These are phyloP conservation scores for Marasmius oreades DNA, from an alignment of 1,284 basidiomycete species.

Conservation along the genomic window DNA sequence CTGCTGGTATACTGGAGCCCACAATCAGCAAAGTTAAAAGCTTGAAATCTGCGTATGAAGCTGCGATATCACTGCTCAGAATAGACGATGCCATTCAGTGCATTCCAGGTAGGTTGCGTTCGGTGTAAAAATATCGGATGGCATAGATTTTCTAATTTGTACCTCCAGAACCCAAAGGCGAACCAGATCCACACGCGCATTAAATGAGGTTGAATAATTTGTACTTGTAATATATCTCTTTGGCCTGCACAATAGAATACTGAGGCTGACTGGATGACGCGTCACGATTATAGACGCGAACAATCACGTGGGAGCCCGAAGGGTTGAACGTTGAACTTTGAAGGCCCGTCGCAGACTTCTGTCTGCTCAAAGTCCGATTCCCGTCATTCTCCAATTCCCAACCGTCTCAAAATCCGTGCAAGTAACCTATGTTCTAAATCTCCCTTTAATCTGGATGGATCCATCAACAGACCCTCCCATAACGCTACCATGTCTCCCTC, in stretches of 20 bases:
- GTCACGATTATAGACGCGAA: not conserved
- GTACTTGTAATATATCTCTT: not conserved
- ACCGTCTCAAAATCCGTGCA: not conserved
- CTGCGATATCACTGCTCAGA: conserved; percentile 90
- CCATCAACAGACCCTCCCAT: conserved; percentile 2
- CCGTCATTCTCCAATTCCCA: not conserved
- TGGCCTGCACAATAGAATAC: no score
- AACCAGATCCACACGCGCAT: conserved; percentile 60
- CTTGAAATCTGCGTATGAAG: conserved; percentile 95
- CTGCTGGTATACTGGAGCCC: conserved; percentile 93
- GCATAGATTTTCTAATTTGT: no score
- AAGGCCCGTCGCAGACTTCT: not conserved
- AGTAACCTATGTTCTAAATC: conserved; percentile 6
- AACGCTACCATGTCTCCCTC: conserved; percentile 42
- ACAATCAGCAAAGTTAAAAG: conserved; percentile 97
- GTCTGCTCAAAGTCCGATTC: not conserved
- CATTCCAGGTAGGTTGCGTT: conserved; percentile 74
- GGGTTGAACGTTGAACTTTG: not conserved
- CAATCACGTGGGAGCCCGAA: not conserved
- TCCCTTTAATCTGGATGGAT: conserved; percentile 6
- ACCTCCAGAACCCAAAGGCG: conserved; percentile 69
- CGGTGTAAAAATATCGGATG: no score
- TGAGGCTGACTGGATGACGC: no score
- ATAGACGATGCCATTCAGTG: conserved; percentile 95
- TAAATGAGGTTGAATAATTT: conserved; percentile 21